Conservation (phyloP, 2,329 filamentous ascomycete species). For the Colletotrichum musae region DNA sequence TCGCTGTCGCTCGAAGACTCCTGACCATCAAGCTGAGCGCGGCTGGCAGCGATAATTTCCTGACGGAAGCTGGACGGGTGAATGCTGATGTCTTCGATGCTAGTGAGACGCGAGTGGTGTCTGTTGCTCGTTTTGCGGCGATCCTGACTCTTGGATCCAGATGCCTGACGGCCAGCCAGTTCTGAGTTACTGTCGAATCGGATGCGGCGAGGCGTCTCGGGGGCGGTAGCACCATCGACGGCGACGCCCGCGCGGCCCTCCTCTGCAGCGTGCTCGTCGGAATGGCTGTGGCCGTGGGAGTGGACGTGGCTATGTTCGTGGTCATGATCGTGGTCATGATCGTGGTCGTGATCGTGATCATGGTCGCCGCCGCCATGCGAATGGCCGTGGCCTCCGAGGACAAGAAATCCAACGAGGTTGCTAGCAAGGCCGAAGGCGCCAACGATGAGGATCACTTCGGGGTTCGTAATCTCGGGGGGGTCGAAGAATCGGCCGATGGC, state of each 20-base stretch:
- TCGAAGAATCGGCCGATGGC: slow-evolving; percentile 93
- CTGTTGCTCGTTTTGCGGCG: slow-evolving; percentile 62
- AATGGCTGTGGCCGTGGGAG: slow-evolving; percentile 46
- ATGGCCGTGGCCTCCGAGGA: slow-evolving; percentile 95
- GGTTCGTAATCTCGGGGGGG: slow-evolving; percentile 88
- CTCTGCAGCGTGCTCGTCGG: slow-evolving; percentile 62
- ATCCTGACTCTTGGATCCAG: slow-evolving; percentile 57
- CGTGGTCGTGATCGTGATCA: slow-evolving; percentile 65
- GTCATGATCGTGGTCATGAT: slow-evolving; percentile 54
- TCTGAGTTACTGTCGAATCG: slow-evolving; percentile 55
- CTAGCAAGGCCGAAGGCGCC: slow-evolving; percentile 88
- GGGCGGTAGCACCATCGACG: slow-evolving; percentile 63
- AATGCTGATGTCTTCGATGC: slow-evolving; percentile 82
- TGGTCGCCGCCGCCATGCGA: slow-evolving; percentile 75
- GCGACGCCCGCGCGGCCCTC: slow-evolving; percentile 63
- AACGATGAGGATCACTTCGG: slow-evolving; percentile 89
- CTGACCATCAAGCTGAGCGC: slow-evolving; percentile 61
- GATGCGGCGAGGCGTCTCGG: slow-evolving; percentile 56
- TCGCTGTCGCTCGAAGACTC: slow-evolving; percentile 70
- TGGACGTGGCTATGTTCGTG: slow-evolving; percentile 55
- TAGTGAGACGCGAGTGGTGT: slow-evolving; percentile 72
- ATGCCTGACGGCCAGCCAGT: slow-evolving; percentile 46
- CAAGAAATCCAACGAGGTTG: slow-evolving; percentile 88
- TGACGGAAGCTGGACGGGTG: slow-evolving; percentile 93
- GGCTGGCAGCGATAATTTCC: slow-evolving; percentile 90